Evolutionary conservation across 2,329 filamentous ascomycete genomes (phyloP), one percentile per base, ranked within the genome.

Genomic region (Botrytis elliptica): DNA sequence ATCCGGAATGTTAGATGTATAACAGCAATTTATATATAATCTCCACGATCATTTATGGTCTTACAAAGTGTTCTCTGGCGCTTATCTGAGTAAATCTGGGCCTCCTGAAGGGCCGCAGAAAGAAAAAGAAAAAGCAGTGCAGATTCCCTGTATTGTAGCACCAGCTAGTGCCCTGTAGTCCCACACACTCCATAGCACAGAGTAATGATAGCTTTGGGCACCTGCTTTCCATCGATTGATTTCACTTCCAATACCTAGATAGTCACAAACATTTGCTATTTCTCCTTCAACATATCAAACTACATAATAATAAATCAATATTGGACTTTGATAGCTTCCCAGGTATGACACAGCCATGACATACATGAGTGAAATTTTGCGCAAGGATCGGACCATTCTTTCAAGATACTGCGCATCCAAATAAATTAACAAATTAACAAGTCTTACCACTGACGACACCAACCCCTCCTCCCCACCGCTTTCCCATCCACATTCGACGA

Each of bases 381-480:
- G 68, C 62, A 71, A 74, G 60, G 60, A 71, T 64, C 67, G 44
- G 36, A 70, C 42, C 59, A 64, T 44, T 59, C n/a, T 63, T 46
- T 70, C 71, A 65, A 70, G 57, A 73, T 73, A 73, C 55, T 70
- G 55, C 55, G 63, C 63, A 55, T 44, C 40, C 38, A 72, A 69
- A 72, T 62, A 69, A 72, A 72, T 57, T 67, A 57, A 42, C 49
- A 68, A 68, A 9, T 68, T 68, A 68, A 70, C 68, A 70, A 63
- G 40, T 62, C 68, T 70, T 55, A 66, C 44, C 25, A 73, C 57
- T 64, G 57, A 70, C 57, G 66, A 63, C 46, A 63, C 55, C 42
- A 70, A 70, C 65, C 67, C 72, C 72, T 73, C 72, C 66, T 64
- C 66, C 67, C 72, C 72, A 70, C 72, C 72, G 44, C 55, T 29